Evolutionary conservation across 2,329 filamentous ascomycete species (phyloP).

Genomic region (Lasiodiplodia theobromae): DNA sequence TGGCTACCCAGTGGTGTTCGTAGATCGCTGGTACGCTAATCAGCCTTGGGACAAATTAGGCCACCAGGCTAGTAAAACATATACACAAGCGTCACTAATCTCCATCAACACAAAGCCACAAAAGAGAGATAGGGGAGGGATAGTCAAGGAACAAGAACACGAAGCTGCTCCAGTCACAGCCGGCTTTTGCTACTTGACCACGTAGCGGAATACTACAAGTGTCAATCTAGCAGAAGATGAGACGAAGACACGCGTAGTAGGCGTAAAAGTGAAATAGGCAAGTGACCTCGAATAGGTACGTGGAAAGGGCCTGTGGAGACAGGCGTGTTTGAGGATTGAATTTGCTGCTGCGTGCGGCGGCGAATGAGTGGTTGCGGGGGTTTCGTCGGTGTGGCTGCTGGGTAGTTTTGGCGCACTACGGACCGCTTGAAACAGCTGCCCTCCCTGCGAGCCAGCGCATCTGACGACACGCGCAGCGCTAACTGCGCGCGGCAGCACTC

Average conservation of each 20-base stretch:
- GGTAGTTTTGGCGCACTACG: conserved; percentile 12
- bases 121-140: background rate
- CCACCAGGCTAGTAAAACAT: background rate
- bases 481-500: background rate
- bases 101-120: background rate
- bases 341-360: background rate
- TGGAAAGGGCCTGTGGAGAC: background rate
- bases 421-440: background rate
- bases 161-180: background rate
- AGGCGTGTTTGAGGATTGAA: conserved; percentile 1
- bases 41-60: background rate
- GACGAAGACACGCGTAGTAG: background rate
- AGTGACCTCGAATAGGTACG: background rate
- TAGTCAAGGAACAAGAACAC: background rate
- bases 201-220: background rate
- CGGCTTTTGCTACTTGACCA: background rate
- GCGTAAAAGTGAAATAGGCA: background rate
- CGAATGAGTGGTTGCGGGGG: background rate
- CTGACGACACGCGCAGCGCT: conserved; percentile 13
- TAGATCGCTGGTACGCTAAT: background rate
- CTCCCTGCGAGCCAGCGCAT: background rate
- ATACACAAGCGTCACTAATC: background rate
- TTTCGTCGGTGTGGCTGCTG: conserved; percentile 1
- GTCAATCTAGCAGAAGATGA: background rate
- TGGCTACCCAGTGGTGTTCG: background rate